A percentile compares a stretch with the other conserved stretches of the same genome.
Evolutionary conservation across 2,329 filamentous ascomycete genomes (phyloP).

Genomic region (Colletotrichum kahawae): DNA sequence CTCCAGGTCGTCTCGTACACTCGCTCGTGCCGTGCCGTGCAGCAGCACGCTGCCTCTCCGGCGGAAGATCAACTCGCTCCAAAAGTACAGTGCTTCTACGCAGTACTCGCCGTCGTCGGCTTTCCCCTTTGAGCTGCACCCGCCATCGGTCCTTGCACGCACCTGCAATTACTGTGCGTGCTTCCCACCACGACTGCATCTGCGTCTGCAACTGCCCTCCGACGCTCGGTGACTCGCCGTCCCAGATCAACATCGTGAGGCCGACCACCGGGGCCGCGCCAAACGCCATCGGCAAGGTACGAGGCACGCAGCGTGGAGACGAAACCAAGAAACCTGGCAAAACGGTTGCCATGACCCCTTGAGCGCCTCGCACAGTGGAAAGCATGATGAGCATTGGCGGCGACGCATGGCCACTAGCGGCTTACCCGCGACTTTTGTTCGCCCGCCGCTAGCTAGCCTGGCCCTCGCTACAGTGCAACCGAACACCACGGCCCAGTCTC

Average conservation of each 20-base stretch:
- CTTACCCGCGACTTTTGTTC: not conserved
- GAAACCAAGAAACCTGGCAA: slow-evolving; percentile 15
- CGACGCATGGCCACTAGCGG: not conserved
- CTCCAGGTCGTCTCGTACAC: not conserved
- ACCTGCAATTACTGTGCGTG: not conserved
- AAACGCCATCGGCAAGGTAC: not conserved
- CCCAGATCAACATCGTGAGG: not conserved
- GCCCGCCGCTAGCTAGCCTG: not conserved
- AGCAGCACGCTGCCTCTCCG: not conserved
- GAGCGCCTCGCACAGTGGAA: slow-evolving; percentile 6
- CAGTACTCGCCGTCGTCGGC: not conserved
- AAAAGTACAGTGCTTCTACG: not conserved
- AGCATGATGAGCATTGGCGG: not conserved
- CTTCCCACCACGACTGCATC: not conserved
- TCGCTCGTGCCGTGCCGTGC: not conserved
- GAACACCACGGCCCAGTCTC: not conserved
- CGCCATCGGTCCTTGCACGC: not conserved
- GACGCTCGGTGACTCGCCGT: not conserved
- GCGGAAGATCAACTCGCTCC: not conserved
- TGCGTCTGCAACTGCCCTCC: not conserved
- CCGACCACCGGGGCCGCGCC: not conserved
- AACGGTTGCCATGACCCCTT: slow-evolving; percentile 2
- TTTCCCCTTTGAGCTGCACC: not conserved
- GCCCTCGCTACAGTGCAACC: not conserved
- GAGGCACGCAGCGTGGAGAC: not conserved